A percentile compares a stretch with the other conserved stretches of the same genome.
These are phyloP conservation scores for Ustilago esculenta DNA, from an alignment of 1,284 basidiomycete species.

Conservation along the genomic window DNA sequence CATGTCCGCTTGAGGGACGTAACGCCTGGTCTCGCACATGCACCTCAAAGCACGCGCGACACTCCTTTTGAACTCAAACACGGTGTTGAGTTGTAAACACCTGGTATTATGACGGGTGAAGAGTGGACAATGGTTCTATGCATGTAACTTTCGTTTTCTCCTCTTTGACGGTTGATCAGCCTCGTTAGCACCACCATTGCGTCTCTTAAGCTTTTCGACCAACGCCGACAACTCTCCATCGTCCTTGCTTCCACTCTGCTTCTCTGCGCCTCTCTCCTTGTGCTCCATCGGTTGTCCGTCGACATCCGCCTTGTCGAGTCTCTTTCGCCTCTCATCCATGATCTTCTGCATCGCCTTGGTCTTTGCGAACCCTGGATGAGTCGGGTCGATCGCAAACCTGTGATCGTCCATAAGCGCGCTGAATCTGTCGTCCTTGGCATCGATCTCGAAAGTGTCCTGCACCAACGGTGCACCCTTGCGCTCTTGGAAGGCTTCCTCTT, in stretches of 20 bases:
- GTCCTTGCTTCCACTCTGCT: neutral
- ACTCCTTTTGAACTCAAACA: no score
- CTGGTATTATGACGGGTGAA: neutral
- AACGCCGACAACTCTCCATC: conserved; percentile 27
- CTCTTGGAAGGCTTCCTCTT: conserved; percentile 43
- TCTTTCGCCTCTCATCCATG: conserved; percentile 50
- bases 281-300: neutral
- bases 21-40: no score
- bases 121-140: neutral
- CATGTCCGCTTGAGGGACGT: no score
- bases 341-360: conserved; percentile 64
- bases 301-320: conserved; percentile 15
- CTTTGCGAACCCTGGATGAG: conserved; percentile 74
- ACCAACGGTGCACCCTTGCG: conserved; percentile 67
- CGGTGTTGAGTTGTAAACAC: no score
- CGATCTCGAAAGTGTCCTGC: conserved; percentile 75
- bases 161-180: conserved; percentile 18
- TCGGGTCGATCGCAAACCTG: conserved; percentile 93
- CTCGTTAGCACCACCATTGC: conserved; percentile 5
- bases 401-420: conserved; percentile 86
- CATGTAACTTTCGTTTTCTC: conserved; percentile 13
- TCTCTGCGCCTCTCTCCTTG: neutral
- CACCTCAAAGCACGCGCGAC: no score
- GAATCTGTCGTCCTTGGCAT: conserved; percentile 90
- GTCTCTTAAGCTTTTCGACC: conserved; percentile 37